These are phyloP conservation scores for Colletotrichum sublineola DNA, from an alignment of 2,329 filamentous ascomycete genomes.

Conservation along the genomic window DNA sequence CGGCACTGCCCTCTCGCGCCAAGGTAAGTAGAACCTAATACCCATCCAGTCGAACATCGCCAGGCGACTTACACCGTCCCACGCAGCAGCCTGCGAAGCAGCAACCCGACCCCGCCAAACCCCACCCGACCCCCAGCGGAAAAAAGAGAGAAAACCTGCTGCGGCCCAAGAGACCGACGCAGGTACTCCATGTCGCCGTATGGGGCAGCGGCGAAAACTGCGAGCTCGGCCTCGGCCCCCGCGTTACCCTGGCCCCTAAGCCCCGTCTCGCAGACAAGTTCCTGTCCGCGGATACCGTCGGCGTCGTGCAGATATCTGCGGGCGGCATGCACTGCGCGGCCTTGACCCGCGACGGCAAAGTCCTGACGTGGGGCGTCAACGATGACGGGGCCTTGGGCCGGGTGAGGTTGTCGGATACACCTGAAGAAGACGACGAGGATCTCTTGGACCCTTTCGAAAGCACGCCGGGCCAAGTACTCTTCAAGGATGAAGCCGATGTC, in stretches of 20 bases:
- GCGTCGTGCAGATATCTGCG: constrained; percentile 72
- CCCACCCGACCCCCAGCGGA: not conserved
- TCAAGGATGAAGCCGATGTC: constrained; percentile 64
- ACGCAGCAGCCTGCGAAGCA: not conserved
- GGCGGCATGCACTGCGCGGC: constrained; percentile 75
- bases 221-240: constrained; percentile 35
- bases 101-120: not conserved
- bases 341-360: constrained; percentile 72
- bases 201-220: constrained; percentile 40
- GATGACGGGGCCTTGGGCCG: constrained; percentile 74
- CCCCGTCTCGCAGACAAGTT: constrained; percentile 64
- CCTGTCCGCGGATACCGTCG: constrained; percentile 64
- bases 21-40: constrained; percentile 8
- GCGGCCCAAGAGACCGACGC: constrained; percentile 8
- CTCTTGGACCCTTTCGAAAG: constrained; percentile 56
- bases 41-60: not conserved
- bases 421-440: constrained; percentile 60
- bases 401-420: constrained; percentile 54
- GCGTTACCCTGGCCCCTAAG: constrained; percentile 11
- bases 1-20: constrained; percentile 10
- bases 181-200: constrained; percentile 31
- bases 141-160: not conserved
- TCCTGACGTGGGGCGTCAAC: constrained; percentile 77
- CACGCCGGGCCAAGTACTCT: constrained; percentile 66
- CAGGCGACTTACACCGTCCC: constrained; percentile 18